Conservation (phyloP, 441 rosid species). For the Hura crepitans region DNA sequence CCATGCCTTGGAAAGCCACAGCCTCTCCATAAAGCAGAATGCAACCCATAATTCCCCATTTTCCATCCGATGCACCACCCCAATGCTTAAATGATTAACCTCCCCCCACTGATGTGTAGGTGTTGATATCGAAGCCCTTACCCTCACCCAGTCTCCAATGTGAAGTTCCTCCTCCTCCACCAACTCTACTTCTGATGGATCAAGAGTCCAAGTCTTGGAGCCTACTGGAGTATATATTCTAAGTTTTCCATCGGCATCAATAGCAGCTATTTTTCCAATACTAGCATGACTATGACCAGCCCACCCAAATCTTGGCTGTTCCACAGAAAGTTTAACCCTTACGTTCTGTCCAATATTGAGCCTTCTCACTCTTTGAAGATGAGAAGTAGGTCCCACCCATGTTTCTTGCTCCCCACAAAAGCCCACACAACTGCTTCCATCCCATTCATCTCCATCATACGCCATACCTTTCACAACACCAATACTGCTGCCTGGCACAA, state of each 20-base stretch:
- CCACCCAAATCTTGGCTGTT: slow-evolving; percentile 96
- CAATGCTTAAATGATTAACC: slow-evolving; percentile 79
- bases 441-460: slow-evolving; percentile 80
- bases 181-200: slow-evolving; percentile 83
- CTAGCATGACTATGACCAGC: slow-evolving; percentile 79
- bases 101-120: slow-evolving; percentile 98
- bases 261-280: slow-evolving; percentile 73
- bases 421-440: slow-evolving; percentile 67
- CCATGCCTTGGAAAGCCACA: slow-evolving; percentile 87
- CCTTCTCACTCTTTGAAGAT: slow-evolving; percentile 62
- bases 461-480: slow-evolving; percentile 90
- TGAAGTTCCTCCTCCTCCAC: slow-evolving; percentile 74
- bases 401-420: slow-evolving; percentile 95
- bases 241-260: slow-evolving; percentile 93
- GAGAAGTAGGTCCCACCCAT: slow-evolving; percentile 73
- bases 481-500: slow-evolving; percentile 71
- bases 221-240: slow-evolving; percentile 90
- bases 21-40: slow-evolving; percentile 82
- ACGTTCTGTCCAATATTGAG: slow-evolving; percentile 76
- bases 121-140: slow-evolving; percentile 53
- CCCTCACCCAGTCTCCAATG: slow-evolving; percentile 92
- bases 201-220: slow-evolving; percentile 94
- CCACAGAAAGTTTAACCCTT: slow-evolving; percentile 67
- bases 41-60: slow-evolving; percentile 73
- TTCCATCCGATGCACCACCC: slow-evolving; percentile 88